Base-by-base conservation (phyloP, 352 stramenopile genomes). In the Phytophthora podocarpi region DNA sequence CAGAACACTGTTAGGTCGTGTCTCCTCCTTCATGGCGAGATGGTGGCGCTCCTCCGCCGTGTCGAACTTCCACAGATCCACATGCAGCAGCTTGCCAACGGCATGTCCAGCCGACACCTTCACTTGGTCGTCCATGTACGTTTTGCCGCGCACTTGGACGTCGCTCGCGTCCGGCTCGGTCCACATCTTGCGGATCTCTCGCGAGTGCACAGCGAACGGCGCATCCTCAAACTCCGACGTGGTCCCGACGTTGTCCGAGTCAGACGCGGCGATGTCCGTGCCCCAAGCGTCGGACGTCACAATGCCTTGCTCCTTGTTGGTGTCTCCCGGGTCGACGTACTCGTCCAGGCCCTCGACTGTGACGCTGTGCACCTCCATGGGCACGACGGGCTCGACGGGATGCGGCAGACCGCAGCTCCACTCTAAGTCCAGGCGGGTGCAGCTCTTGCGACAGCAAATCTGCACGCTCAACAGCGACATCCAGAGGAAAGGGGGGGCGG, bases 1-100 rank as follows among this genome's bases (percentile, higher is more conserved):
- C 26, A 90, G 45, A 26, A 93, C 71, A 51, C 82, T 89, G 20
- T 77, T 51, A 16, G 73, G 48, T 0, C 77, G 68, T 28, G 52
- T 49, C 30, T 78, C 63, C 30, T 90, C 79, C 35, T 64, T 63
- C 36, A 80, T 76, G 4, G 81, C 80, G 16, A 88, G 60, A 55
- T 91, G 85, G 47, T 85, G 74, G 10, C 82, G 73, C 41, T 62
- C 59, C 13, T 83, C 75, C 5, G 68, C 55, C 16, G 57, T 80
- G n/a, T 65, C 51, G 2, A 74, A 70, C 11, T 67, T 80, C 80
- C 74, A 89, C 74, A 85, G 37, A 49, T 91, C 84, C 21, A 93
- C 73, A 36, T 90, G 81, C 28, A 93, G 53, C 27, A 94, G 57
- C 43, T 68, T 71, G 7, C 81, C 83, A 13, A 90, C 53, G 5